A percentile compares a stretch with the other conserved stretches of the same genome.
Evolutionary conservation across 208 protist genomes (phyloP).

Genomic region (Acanthamoeba triangularis): DNA sequence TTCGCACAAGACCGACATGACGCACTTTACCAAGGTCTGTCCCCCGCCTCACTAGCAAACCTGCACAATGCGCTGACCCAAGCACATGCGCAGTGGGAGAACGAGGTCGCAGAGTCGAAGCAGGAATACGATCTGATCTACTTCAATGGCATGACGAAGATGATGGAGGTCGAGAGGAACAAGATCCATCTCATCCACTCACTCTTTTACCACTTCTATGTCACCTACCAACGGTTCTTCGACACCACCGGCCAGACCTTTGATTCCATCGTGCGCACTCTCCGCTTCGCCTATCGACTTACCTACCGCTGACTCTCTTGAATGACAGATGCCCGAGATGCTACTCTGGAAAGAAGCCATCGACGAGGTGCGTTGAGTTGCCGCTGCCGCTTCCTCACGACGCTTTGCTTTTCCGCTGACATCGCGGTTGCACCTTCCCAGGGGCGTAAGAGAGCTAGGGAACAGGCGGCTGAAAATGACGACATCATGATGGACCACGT

Average conservation of each 20-base stretch:
- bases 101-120: conserved; percentile 69
- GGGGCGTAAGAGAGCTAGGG: background rate
- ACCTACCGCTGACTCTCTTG: background rate
- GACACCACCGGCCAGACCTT: conserved; percentile 3
- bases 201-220: conserved; percentile 9
- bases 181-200: conserved; percentile 57
- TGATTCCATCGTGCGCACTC: background rate
- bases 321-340: conserved; percentile 31
- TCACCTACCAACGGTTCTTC: conserved; percentile 18
- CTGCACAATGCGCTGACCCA: background rate
- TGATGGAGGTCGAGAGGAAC: conserved; percentile 65
- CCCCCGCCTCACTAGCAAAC: no score
- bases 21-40: conserved; percentile 60
- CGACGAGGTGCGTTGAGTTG: background rate
- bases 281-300: background rate
- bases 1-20: conserved; percentile 46
- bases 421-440: background rate
- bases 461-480: conserved; percentile 49
- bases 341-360: conserved; percentile 45
- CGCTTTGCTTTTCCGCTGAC: no score
- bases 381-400: no score
- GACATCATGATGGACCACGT: conserved; percentile 70
- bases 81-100: conserved; percentile 18
- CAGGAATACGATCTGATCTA: conserved; percentile 66
- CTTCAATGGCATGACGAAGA: conserved; percentile 63